Evolutionary conservation across 169 alveolate species (phyloP), one percentile per base, ranked within the genome.

Genomic region (Plasmodium ovale): DNA sequence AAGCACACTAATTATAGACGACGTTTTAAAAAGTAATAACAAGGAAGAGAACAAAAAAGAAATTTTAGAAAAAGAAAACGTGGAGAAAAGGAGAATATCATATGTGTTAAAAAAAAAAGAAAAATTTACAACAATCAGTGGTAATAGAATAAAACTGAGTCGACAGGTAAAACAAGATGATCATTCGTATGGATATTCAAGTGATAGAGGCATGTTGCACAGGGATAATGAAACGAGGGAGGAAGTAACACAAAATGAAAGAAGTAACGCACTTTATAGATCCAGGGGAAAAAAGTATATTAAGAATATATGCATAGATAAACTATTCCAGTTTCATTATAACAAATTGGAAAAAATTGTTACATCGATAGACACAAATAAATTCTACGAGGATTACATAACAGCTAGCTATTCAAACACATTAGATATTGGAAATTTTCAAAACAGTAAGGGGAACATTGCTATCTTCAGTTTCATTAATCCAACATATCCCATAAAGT

Each of bases 401-500:
- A 59, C 89, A 64, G 77, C 89, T 37, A 79, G 89, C 33, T 79
- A 79, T 79, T 79, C 89, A 9, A 79, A 49, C 42, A 79, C 89
- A 49, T 56, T 79, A 79, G 72, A 79, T 54, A 79, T 79, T 39
- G 89, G 89, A 12, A 59, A 47, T 54, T 79, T 65, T 54, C 89
- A 79, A 42, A 79, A 79, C 37, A 79, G 89, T 69, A 79, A 65
- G 39, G 89, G 89, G 12, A 79, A 79, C 58, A 65, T 79, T 49
- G 89, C 89, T 16, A 65, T 79, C 16, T 79, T 79, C 65, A 79
- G 89, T 64, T 79, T 64, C 25, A 62, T 79, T 35, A 79, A 79
- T 39, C 89, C 89, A 47, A 79, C 68, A 2, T 79, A 79, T 53
- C 89, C 89, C 1, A 33, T 79, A 64, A 62, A 39, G 19, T 39